Percentiles rank a stretch among this genome's conserved stretches.
These are phyloP conservation scores for Tolypocladium pustulatum DNA, from an alignment of 2,329 filamentous ascomycete species.

Conservation along the genomic window DNA sequence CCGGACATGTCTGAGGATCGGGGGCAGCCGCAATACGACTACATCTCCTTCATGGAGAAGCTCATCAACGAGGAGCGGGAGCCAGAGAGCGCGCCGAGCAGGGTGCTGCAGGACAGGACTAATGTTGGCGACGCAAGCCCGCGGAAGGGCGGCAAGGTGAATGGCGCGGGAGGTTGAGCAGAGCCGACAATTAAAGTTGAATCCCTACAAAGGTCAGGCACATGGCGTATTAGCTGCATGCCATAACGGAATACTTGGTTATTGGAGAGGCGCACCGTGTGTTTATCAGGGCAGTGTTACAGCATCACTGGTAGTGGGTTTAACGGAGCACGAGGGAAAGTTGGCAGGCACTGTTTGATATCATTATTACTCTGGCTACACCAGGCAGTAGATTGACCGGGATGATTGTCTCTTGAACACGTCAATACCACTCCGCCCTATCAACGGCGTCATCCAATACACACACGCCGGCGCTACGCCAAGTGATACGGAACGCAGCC, in stretches of 20 bases:
- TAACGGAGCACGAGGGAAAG: not conserved
- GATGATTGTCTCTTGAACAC: not conserved
- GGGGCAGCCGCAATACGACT: constrained; percentile 82
- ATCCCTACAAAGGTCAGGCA: too few relatives aligned
- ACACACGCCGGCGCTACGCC: not conserved
- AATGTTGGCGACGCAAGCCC: constrained; percentile 21
- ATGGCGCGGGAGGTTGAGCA: constrained; percentile 17
- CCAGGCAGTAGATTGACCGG: not conserved
- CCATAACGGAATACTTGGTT: not conserved
- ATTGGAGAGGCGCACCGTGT: not conserved
- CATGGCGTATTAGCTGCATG: not conserved
- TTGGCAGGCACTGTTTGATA: not conserved
- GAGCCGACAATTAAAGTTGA: not conserved
- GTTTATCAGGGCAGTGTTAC: not conserved
- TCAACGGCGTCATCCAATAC: not conserved
- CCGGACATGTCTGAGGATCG: constrained; percentile 81
- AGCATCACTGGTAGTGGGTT: not conserved
- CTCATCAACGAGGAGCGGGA: constrained; percentile 43
- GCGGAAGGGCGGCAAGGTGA: constrained; percentile 20
- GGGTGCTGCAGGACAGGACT: constrained; percentile 23
- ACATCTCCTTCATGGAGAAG: constrained; percentile 94
- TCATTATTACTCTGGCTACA: not conserved
- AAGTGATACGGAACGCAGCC: not conserved
- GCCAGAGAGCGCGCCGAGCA: constrained; percentile 15
- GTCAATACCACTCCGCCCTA: not conserved